Evolutionary conservation across 2,329 filamentous ascomycete species (phyloP).

Genomic region (Sporothrix brunneoviolacea): DNA sequence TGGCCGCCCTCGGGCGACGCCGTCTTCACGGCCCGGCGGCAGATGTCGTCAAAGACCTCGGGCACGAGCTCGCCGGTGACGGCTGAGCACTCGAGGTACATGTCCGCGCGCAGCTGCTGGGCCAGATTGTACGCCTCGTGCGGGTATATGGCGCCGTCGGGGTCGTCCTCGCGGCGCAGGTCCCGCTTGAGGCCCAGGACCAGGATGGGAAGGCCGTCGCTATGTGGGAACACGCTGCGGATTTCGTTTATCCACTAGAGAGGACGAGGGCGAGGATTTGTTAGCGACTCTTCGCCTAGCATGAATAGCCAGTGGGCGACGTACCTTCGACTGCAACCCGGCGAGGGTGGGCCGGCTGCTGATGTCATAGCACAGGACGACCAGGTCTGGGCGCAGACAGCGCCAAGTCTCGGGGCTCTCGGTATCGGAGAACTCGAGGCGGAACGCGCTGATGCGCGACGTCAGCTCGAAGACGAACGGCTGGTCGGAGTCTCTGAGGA

Average conservation of each 20-base stretch:
- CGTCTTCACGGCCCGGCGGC: constrained; percentile 46
- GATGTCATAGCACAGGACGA: constrained; percentile 57
- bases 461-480: constrained; percentile 53
- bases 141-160: constrained; percentile 54
- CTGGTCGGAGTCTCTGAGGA: constrained; percentile 53
- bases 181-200: constrained; percentile 57
- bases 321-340: constrained; percentile 50
- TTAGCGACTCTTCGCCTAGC: background rate
- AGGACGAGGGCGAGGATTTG: too few relatives aligned
- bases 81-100: constrained; percentile 59
- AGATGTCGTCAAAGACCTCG: constrained; percentile 55
- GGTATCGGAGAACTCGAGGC: constrained; percentile 56
- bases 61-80: constrained; percentile 52
- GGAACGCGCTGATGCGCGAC: constrained; percentile 39
- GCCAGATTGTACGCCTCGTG: constrained; percentile 52
- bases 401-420: constrained; percentile 53
- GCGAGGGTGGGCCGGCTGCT: constrained; percentile 51
- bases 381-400: constrained; percentile 49
- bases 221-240: constrained; percentile 39
- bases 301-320: constrained; percentile 21
- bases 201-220: constrained; percentile 46
- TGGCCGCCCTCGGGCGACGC: constrained; percentile 42
- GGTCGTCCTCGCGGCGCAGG: constrained; percentile 49
- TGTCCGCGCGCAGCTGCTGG: constrained; percentile 53
- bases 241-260: constrained; percentile 53